These are phyloP conservation scores for Phytophthora agathidicida DNA, from an alignment of 352 stramenopile species.

Conservation along the genomic window DNA sequence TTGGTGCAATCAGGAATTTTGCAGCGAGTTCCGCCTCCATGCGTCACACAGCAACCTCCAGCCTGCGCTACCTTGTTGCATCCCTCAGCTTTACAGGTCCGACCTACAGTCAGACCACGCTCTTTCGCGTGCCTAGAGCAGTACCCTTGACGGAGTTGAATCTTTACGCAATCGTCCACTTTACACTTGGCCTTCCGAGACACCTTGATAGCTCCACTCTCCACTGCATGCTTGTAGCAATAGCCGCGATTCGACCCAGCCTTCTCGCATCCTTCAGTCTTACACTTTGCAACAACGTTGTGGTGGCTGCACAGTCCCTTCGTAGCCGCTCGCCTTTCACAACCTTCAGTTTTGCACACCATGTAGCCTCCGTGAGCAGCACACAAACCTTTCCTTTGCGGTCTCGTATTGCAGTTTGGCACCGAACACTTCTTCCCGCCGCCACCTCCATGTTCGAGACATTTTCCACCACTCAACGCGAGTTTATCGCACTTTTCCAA, in stretches of 20 bases:
- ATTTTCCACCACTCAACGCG: slow-evolving; percentile 17
- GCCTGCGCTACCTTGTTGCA: slow-evolving; percentile 26
- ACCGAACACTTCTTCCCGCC: slow-evolving; percentile 16
- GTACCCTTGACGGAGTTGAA: slow-evolving; percentile 19
- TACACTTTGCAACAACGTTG: slow-evolving; percentile 11
- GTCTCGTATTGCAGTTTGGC: slow-evolving; percentile 14
- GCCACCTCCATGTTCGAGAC: slow-evolving; percentile 13
- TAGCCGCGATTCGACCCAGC: slow-evolving; percentile 21
- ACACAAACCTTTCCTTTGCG: slow-evolving; percentile 26
- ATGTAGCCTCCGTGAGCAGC: slow-evolving; percentile 19
- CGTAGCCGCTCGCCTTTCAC: slow-evolving; percentile 9
- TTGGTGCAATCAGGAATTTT: slow-evolving; percentile 27
- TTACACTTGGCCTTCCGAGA: slow-evolving; percentile 25
- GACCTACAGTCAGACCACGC: slow-evolving; percentile 19
- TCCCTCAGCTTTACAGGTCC: slow-evolving; percentile 28
- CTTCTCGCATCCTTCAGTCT: slow-evolving; percentile 24
- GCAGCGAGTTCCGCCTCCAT: slow-evolving; percentile 30
- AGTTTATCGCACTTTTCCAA: slow-evolving; percentile 19
- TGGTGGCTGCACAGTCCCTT: slow-evolving; percentile 28
- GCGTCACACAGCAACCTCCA: slow-evolving; percentile 18
- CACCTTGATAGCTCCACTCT: slow-evolving; percentile 19
- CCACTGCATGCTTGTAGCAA: slow-evolving; percentile 28
- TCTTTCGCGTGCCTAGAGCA: slow-evolving; percentile 31
- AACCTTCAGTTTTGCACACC: slow-evolving; percentile 22
- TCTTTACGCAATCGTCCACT: slow-evolving; percentile 26